Evolutionary conservation across 169 alveolate species (phyloP), one percentile per base, ranked within the genome.

Genomic region (Sarcocystis neurona): DNA sequence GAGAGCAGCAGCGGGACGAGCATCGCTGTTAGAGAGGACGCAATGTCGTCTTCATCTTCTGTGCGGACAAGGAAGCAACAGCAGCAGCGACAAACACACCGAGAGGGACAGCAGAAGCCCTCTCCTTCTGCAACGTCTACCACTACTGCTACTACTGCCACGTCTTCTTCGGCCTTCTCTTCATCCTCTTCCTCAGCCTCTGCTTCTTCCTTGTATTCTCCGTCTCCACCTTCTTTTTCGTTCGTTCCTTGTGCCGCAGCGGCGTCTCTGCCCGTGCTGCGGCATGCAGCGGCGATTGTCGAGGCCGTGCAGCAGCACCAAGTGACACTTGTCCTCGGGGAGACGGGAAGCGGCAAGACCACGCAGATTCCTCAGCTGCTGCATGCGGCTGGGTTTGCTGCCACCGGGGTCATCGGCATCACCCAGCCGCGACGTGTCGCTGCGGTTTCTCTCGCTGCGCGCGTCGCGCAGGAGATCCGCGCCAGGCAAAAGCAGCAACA

Each of bases 401-500:
- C 1, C 23, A 79, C 34, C 10, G 46, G 75, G 56, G 75, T 12
- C 43, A 96, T 98, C 30, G 99, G 99, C 5, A 95, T 99, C 88
- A 98, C 99, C 3, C 99, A 99, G 92, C 99, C 99, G 12, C 96
- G 99, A 74, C 96, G 99, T 87, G 99, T 99, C 3, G 99, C 99
- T 1, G 99, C 99, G 0, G 97, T 97, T 94, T 95, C 99, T 18
- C 98, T 99, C 43, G 99, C 99, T 0, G 96, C 97, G 89, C 94
- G 99, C 70, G 99, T 99, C 48, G 94, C 98, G 53, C 98, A 97
- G 90, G 99, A 99, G 94, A 92, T 97, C 89, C 99, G 99, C 5
- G 97, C 98, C 68, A 94, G 95, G 60, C 79, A 98, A 50, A 99
- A 99, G 60, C 60, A 18, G 8, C 60, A 10, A 10, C 79, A 68